Base-by-base conservation (phyloP, 2,329 filamentous ascomycete species). In the Ceratocystis variospora region DNA sequence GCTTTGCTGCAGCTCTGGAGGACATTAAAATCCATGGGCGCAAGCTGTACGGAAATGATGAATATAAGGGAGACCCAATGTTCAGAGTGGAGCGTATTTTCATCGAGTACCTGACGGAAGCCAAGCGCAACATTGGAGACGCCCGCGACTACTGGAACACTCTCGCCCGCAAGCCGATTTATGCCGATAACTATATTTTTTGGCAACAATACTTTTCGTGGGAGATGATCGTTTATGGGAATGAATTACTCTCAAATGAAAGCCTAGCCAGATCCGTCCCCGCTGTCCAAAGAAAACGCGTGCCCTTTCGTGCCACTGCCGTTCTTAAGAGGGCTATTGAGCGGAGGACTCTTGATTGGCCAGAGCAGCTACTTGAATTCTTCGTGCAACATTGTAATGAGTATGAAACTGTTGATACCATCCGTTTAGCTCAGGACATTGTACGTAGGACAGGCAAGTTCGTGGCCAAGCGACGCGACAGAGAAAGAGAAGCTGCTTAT, bases 181-280 rank as follows among this genome's bases (percentile, higher is more conserved):
- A 90, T 66, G 85, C 86, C 37, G 84, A 90, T 71, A 92, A 86
- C 71, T 91, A 92, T 72, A 90, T 96, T 71, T 97, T 97, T 74
- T 99, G 94, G 94, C 81, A 92, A 66, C 85, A 87, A 55, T 96
- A 90, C 75, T 96, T 96, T 75, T 80, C 87, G 64, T 97, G 91
- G 88, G 94, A 97, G 76, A 87, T 97, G 80, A 81, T 88, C 67
- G 72, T 83, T 3, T 84, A 82, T 31, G 67, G 64, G 8, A 50
- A 63, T 48, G 63, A 63, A 57, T 69, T 76, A 78, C 1, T 79
- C 79, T 4, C 67, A 69, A 68, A 10, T 68, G 70, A 80, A 65
- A 82, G 79, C 45, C 77, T 81, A 67, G 22, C n/a, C 62, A 31
- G 45, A 41, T 41, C 59, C 25, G 12, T 61, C 45, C 44, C 64